Conservation (phyloP, 768 basidiomycete genomes). For the Hirschioporus abietinus region DNA sequence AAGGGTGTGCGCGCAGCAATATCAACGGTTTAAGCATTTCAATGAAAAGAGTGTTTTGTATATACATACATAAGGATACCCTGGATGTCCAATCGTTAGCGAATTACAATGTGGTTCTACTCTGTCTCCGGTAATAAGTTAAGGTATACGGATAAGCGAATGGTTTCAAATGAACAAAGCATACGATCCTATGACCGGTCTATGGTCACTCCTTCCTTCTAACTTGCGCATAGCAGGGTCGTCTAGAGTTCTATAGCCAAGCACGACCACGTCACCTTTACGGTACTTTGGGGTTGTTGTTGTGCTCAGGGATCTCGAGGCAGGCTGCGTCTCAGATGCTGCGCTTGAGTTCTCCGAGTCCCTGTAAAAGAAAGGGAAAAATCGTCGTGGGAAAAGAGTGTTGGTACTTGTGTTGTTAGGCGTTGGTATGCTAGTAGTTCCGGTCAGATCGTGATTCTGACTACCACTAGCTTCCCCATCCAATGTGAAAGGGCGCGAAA, state of each 20-base stretch:
- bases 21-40: background rate
- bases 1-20: background rate
- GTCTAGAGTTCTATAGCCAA: constrained; percentile 68
- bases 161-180: constrained; percentile 51
- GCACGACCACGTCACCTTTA: constrained; percentile 68
- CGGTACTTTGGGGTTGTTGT: constrained; percentile 26
- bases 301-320: constrained; percentile 10
- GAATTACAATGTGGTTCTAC: background rate
- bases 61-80: background rate
- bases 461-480: background rate
- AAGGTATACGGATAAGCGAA: constrained; percentile 12
- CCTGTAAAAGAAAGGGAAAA: constrained; percentile 45
- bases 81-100: background rate
- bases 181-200: constrained; percentile 80
- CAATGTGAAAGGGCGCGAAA: background rate
- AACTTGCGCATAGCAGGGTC: constrained; percentile 70
- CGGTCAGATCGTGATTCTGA: background rate
- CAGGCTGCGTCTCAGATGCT: constrained; percentile 18
- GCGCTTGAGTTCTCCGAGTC: constrained; percentile 27
- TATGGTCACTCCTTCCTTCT: constrained; percentile 77
- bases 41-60: background rate
- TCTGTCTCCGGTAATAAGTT: background rate
- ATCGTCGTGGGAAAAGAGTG: constrained; percentile 40
- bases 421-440: constrained; percentile 4
- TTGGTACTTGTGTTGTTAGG: constrained; percentile 9